Percentiles rank a stretch among this genome's conserved stretches.
These are phyloP conservation scores for Pyrenophora graminea DNA, from an alignment of 2,329 filamentous ascomycete species.

Conservation along the genomic window DNA sequence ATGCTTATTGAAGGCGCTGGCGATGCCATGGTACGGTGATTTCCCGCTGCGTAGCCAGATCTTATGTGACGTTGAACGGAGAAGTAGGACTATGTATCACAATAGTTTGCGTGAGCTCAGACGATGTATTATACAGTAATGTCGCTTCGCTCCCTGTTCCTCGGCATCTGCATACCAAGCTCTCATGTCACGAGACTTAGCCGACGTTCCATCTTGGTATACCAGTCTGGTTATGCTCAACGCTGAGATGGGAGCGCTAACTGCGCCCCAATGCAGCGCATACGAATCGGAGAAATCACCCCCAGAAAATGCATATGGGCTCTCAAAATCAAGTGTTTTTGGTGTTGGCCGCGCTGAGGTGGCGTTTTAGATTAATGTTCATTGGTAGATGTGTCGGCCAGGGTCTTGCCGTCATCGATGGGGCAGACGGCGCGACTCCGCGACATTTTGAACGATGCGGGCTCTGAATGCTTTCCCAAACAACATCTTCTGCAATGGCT, in stretches of 20 bases:
- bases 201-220: conserved; percentile 7
- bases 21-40: conserved; percentile 12
- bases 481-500: conserved; percentile 36
- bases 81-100: neutral
- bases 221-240: neutral
- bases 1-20: conserved; percentile 10
- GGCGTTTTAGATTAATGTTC: conserved; percentile 12
- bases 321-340: conserved; percentile 1
- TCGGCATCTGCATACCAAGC: conserved; percentile 12
- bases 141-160: conserved; percentile 7
- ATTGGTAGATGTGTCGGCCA: conserved; percentile 16
- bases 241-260: neutral
- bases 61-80: neutral
- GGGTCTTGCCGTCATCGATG: conserved; percentile 42
- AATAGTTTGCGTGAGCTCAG: neutral
- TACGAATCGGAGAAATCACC: neutral
- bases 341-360: neutral
- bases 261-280: neutral
- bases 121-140: conserved; percentile 5
- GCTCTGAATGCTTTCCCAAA: conserved; percentile 7
- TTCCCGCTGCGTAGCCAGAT: neutral
- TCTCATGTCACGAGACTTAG: conserved; percentile 1
- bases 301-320: neutral
- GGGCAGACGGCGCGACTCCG: conserved; percentile 28
- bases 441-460: conserved; percentile 30